Base-by-base conservation (phyloP, 345 rosid species). In the Arabidopsis suecica region DNA sequence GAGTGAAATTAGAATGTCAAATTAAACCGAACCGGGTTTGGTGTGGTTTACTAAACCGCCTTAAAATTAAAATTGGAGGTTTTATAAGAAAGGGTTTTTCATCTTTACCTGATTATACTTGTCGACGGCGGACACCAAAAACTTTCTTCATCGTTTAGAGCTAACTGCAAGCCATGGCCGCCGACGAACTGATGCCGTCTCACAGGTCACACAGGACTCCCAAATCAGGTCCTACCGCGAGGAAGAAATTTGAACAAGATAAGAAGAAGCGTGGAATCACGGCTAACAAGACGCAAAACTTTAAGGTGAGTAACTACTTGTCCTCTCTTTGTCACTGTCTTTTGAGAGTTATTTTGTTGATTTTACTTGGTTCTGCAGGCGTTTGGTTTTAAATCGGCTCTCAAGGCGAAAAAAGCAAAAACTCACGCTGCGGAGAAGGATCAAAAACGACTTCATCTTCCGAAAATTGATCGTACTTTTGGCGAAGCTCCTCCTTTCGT, bases 401-500 rank as follows among this genome's bases (percentile, higher is more conserved):
- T 76, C 22, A 90, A 84, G 81, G 94, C 91, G 40, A 86, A 89
- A 87, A 80, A 84, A 8, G 69, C 85, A 69, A 86, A 89, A 78
- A 68, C 88, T 11, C 96, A 86, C 9, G 16, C 93, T 8, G 87
- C 78, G n/a, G 99, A 95, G 82, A 90, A 88, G 83, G 97, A 95
- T 78, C 97, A 95, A 81, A 82, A 87, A 5, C 78, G 88, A 76
- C 88, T 90, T 81, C 99, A 87, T 78, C 45, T 92, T 50, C 97
- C 97, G 1, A 69, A 76, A 3, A 86, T 88, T 49, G 97, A 95
- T 77, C 91, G 97, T 60, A 81, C 91, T 71, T 92, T 92, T 22
- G 90, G 97, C 7, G 93, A 86, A 73, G 84, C 89, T 1, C 81
- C 97, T 45, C 99, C 99, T 20, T 89, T 63, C 69, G 97, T 95